A percentile compares a stretch with the other conserved stretches of the same genome.
Conservation (phyloP, 2,329 filamentous ascomycete genomes). For the Parastagonospora nodorum region DNA sequence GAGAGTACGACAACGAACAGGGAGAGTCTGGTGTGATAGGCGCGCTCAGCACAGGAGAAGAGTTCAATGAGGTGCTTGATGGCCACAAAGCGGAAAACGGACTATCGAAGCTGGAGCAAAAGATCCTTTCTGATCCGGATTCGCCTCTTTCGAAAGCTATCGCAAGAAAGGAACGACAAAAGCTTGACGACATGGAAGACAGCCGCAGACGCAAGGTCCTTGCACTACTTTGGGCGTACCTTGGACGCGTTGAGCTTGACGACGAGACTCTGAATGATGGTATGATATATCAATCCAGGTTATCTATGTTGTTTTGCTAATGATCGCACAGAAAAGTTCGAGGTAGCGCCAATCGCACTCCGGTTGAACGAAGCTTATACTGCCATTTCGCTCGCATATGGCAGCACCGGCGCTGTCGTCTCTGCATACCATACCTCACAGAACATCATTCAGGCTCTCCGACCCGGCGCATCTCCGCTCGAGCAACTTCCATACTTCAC, state of each 20-base stretch:
- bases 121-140: slow-evolving; percentile 67
- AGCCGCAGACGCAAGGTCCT: slow-evolving; percentile 82
- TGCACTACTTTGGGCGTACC: slow-evolving; percentile 91
- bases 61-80: slow-evolving; percentile 77
- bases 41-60: slow-evolving; percentile 82
- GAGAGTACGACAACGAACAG: slow-evolving; percentile 85
- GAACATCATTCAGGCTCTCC: slow-evolving; percentile 84
- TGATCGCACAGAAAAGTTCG: slow-evolving; percentile 72
- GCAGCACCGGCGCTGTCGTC: slow-evolving; percentile 80
- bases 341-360: slow-evolving; percentile 85
- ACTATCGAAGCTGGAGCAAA: slow-evolving; percentile 81
- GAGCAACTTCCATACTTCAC: slow-evolving; percentile 91
- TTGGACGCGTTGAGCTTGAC: slow-evolving; percentile 83
- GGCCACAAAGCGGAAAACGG: slow-evolving; percentile 80
- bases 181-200: slow-evolving; percentile 79
- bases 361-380: slow-evolving; percentile 84
- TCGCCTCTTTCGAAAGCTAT: slow-evolving; percentile 63
- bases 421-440: slow-evolving; percentile 83
- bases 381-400: slow-evolving; percentile 85
- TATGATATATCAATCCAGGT: slow-evolving; percentile 12
- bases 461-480: slow-evolving; percentile 82
- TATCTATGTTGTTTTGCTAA: slow-evolving; percentile 9
- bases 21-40: slow-evolving; percentile 79
- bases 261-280: slow-evolving; percentile 75
- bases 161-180: slow-evolving; percentile 73